Evolutionary conservation across 129 eudicot genomes (phyloP).

Genomic region (Helianthus tuberosus): DNA sequence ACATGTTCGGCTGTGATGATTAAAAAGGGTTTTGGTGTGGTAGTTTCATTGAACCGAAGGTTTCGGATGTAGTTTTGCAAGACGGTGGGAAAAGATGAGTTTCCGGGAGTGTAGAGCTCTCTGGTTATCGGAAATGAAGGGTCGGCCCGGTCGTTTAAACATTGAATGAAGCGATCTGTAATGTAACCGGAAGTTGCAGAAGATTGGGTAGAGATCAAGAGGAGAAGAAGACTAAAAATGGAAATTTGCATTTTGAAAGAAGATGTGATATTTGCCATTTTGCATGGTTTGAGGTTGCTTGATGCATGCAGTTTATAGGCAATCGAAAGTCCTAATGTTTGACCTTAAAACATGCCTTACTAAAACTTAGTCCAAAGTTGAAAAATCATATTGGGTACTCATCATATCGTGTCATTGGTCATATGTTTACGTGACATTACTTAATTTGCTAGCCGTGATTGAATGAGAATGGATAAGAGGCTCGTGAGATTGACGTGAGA

Average conservation of each 20-base stretch:
- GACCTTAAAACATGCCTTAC: background rate
- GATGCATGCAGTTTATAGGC: conserved; percentile 19
- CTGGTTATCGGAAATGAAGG: conserved; percentile 25
- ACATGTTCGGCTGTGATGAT: background rate
- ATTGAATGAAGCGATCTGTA: conserved; percentile 28
- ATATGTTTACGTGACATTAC: too few species aligned
- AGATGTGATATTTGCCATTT: conserved; percentile 4
- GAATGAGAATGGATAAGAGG: too few species aligned
- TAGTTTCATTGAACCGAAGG: background rate
- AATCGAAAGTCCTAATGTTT: background rate
- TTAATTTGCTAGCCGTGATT: too few species aligned
- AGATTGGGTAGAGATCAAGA: conserved; percentile 20
- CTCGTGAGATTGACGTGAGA: too few species aligned
- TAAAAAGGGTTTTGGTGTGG: background rate
- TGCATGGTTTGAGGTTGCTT: conserved; percentile 5
- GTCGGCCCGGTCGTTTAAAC: conserved; percentile 24
- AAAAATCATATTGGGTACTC: background rate
- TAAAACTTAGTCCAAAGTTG: background rate
- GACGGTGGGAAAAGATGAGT: conserved; percentile 2
- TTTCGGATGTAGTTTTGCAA: background rate
- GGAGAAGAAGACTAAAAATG: conserved; percentile 2
- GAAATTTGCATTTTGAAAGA: conserved; percentile 16
- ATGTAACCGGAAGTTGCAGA: conserved; percentile 8
- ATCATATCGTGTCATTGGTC: background rate
- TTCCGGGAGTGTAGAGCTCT: conserved; percentile 25